Evolutionary conservation across 164 flowering plant genomes (phyloP), one percentile per base, ranked within the genome.

Genomic region (Umbellularia californica): DNA sequence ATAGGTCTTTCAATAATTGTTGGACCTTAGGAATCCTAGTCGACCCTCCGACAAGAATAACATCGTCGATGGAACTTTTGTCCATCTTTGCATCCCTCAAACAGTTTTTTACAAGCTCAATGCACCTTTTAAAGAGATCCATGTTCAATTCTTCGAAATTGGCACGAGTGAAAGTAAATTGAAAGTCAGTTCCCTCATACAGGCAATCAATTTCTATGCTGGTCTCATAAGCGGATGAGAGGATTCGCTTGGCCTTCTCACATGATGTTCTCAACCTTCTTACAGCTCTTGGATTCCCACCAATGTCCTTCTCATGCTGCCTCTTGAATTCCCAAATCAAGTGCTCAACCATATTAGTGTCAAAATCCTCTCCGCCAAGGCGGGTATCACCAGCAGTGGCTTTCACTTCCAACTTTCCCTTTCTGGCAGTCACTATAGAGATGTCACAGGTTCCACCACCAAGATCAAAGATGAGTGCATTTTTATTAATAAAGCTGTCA

Each of bases 351-450:
- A 88, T 86, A 62, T 89, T 80, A 81, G 86, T 88, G 50, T 88
- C 90, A 77, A 88, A 88, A 75, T 88, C 90, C 22, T 88, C 90
- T 66, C 90, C 89, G 35, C 87, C 89, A 63, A 87, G 84, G 50
- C 84, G 90, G 71, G 90, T 72, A 24, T 72, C 67, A 9, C 74
- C 74, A 3, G 20, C 73, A 15, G 73, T 19, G 65, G 72, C 73
- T 64, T 51, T 23, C 2, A 71, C 73, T 15, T 52, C 73, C 13
- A 71, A 71, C n/a, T 3, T 71, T 2, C 73, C 73, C 47, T 71
- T 24, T 24, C 58, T 64, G 3, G 52, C 52, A 33, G 73, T 71
- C 64, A 71, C 64, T 7, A 71, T 6, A 35, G 73, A 71, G 14
- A 71, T 64, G 58, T 71, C 73, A 28, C 58, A 55, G 22, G 73